A percentile compares a stretch with the other conserved stretches of the same genome.
These are phyloP conservation scores for Aspergillus aculeatus DNA, from an alignment of 2,329 filamentous ascomycete genomes.

Conservation along the genomic window DNA sequence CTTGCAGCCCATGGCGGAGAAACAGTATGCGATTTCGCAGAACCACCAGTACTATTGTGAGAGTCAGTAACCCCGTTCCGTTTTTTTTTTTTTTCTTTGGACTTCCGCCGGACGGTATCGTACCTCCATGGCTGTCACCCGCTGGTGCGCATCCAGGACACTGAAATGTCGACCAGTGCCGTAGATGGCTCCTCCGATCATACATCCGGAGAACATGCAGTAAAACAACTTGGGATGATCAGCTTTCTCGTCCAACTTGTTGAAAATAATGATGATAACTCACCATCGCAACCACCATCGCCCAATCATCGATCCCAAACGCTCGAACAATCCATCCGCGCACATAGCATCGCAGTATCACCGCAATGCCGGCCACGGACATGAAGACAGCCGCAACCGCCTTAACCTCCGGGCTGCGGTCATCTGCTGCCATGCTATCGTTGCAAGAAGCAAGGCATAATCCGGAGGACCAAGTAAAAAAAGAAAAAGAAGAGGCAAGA, in stretches of 20 bases:
- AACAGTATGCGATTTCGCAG: conserved; percentile 53
- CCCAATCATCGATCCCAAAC: conserved; percentile 35
- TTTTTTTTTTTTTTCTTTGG: no score
- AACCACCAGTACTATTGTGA: conserved; percentile 48
- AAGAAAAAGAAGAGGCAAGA: not conserved
- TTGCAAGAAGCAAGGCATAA: conserved; percentile 1
- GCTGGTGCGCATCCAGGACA: conserved; percentile 17
- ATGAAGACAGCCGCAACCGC: conserved; percentile 30
- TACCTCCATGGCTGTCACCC: conserved; percentile 30
- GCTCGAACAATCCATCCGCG: conserved; percentile 30
- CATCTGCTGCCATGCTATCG: conserved; percentile 18
- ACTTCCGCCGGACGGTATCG: not conserved
- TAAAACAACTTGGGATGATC: conserved; percentile 23
- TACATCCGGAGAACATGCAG: conserved; percentile 30
- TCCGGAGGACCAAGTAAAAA: not conserved
- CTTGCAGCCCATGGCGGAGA: conserved; percentile 49
- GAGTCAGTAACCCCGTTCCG: no score
- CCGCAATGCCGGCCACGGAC: conserved; percentile 26
- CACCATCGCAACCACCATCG: conserved; percentile 33
- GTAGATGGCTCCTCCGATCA: conserved; percentile 31
- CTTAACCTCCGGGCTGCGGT: conserved; percentile 25
- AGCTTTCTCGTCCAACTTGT: not conserved
- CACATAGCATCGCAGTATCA: conserved; percentile 34
- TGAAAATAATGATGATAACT: not conserved
- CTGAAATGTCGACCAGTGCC: conserved; percentile 29